These are phyloP conservation scores for Datisca glomerata DNA, from an alignment of 306 rosid genomes.

Conservation along the genomic window DNA sequence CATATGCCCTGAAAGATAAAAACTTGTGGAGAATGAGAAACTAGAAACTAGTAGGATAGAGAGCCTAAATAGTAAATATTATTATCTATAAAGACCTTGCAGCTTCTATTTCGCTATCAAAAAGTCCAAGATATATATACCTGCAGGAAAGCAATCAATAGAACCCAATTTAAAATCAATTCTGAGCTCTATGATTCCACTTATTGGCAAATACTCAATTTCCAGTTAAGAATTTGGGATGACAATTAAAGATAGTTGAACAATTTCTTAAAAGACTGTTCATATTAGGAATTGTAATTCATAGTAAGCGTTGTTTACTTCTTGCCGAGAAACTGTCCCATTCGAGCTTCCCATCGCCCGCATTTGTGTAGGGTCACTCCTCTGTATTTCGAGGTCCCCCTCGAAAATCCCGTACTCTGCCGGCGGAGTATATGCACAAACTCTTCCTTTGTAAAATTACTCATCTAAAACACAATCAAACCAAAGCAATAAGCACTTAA, in stretches of 20 bases:
- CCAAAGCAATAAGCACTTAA: neutral
- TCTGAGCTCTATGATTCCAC: no score
- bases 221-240: constrained; percentile 6
- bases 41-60: neutral
- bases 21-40: neutral
- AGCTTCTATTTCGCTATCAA: constrained; percentile 84
- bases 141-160: constrained; percentile 49
- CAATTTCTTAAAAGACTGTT: no score
- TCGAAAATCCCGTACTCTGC: constrained; percentile 84
- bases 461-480: constrained; percentile 41
- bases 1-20: constrained; percentile 79
- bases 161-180: neutral
- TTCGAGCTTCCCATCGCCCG: constrained; percentile 97
- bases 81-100: constrained; percentile 56
- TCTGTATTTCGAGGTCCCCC: constrained; percentile 88
- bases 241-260: neutral
- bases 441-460: constrained; percentile 68
- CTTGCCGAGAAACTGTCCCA: constrained; percentile 94
- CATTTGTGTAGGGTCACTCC: constrained; percentile 95
- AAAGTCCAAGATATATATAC: constrained; percentile 90
- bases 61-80: constrained; percentile 6
- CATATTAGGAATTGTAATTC: neutral
- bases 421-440: constrained; percentile 85
- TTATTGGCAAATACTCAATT: constrained; percentile 23
- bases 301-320: constrained; percentile 35